These are phyloP conservation scores for Xanthoconium stramineum DNA, from an alignment of 768 basidiomycete genomes.

Conservation along the genomic window DNA sequence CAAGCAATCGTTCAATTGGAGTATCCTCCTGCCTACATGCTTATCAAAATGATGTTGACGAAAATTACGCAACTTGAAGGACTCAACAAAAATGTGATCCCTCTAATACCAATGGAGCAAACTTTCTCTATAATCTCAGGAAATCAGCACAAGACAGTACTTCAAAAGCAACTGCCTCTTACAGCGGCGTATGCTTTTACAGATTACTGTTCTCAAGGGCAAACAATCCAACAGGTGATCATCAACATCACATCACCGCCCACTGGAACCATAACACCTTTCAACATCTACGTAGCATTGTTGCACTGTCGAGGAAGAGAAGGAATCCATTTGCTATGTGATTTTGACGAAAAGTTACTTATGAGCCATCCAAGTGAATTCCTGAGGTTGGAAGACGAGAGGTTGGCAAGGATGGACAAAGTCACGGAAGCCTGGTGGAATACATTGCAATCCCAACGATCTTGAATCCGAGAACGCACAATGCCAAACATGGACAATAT, in stretches of 20 bases:
- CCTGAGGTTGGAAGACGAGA: neutral
- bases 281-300: neutral
- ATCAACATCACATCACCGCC: neutral
- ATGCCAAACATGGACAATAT: too few relatives aligned
- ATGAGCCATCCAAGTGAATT: neutral
- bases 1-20: neutral
- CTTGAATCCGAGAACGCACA: too few relatives aligned
- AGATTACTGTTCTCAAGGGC: neutral
- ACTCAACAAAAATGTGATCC: neutral
- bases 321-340: neutral
- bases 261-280: neutral
- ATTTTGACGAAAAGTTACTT: neutral
- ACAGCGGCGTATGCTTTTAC: neutral
- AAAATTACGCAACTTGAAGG: neutral
- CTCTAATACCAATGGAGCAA: too few relatives aligned
- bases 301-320: neutral
- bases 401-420: neutral
- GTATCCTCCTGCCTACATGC: neutral
- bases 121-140: neutral
- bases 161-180: neutral
- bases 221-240: neutral
- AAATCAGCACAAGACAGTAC: neutral
- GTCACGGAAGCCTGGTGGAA: too few relatives aligned
- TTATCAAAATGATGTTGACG: neutral
- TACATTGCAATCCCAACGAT: too few relatives aligned